Base-by-base conservation (phyloP, 192 early-diverging fungal species). In the Funneliformis geosporum region DNA sequence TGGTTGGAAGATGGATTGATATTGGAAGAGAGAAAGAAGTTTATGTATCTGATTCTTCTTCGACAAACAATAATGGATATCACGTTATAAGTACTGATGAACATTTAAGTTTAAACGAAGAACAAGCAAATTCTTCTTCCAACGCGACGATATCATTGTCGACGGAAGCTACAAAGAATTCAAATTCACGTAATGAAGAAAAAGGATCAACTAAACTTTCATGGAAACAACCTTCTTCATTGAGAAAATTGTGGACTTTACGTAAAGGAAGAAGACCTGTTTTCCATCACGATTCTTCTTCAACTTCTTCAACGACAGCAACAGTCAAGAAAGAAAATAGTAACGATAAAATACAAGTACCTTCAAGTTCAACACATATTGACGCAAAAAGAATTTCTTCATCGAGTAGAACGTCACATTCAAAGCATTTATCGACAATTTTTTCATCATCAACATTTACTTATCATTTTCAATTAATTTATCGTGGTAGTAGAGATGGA, bases 401-500 rank as follows among this genome's bases (percentile, higher is more conserved):
- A 43, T n/a, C 16, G 23, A 18, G 16, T 16, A 66, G 12, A 66
- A 66, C 27, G 18, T 14, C 27, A 7, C 25, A 33, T 33, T 8
- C 33, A 25, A 25, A 14, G 2, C 40, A 69, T 42, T 21, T 39
- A n/a, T 9, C 67, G 10, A 43, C 67, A 10, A 42, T 40, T 21
- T 21, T 8, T 42, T 40, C 1, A 43, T 42, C 67, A 10, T 69
- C 67, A 9, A 18, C 67, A 18, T 43, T 10, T n/a, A 69, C 46
- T 46, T 74, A 76, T 50, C 12, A 44, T 16, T 76, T 76, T 62
- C 25, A 60, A 62, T 64, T 76, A 62, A 76, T 76, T 64, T 76
- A 76, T 42, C 28, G 75, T n/a, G 75, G 60, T 27, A 76, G 75
- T 61, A 59, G 75, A 40, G 75, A 76, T 62, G 75, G 75, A n/a